phyloP scores from a whole-genome alignment of 495 filamentous ascomycete genomes.

The Copromyces sp. region DNA sequence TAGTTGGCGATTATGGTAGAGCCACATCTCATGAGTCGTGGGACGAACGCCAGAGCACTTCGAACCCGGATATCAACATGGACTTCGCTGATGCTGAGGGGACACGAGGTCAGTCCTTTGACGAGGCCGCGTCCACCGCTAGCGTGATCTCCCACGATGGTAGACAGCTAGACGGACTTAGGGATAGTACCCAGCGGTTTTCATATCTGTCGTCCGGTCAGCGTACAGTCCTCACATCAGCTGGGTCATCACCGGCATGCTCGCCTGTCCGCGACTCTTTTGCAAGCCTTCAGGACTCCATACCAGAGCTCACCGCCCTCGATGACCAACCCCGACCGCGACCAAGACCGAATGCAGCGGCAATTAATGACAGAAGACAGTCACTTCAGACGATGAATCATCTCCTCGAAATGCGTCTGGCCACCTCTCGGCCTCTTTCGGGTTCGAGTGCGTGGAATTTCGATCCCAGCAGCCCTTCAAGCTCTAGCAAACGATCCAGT shows the following conservation, averaged over 20 bases:
- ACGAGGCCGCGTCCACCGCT: constrained; percentile 34
- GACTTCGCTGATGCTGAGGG: constrained; percentile 16
- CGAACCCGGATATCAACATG: constrained; percentile 11
- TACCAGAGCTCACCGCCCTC: constrained; percentile 11
- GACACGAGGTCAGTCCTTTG: constrained; percentile 20
- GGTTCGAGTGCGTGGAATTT: constrained; percentile 1
- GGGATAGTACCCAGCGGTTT: constrained; percentile 46
- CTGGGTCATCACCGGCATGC: constrained; percentile 41
- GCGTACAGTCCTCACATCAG: constrained; percentile 44
- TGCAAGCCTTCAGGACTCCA: constrained; percentile 26
- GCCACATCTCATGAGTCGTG: constrained; percentile 14
- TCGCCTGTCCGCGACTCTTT: constrained; percentile 41
- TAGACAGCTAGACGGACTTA: constrained; percentile 37
- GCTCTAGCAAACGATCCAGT: constrained; percentile 17
- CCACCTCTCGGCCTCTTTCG: constrained; percentile 18
- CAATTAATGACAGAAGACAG: constrained; percentile 41
- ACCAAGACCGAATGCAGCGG: constrained; percentile 40
- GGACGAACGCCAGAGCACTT: constrained; percentile 11
- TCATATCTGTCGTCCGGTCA: constrained; percentile 53
- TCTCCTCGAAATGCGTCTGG: constrained; percentile 26
- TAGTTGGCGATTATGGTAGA: constrained; percentile 36
- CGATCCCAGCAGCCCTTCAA: neutral
- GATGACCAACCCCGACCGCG: constrained; percentile 26
- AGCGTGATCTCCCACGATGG: constrained; percentile 41
- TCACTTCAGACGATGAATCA: constrained; percentile 42